phyloP scores from a whole-genome alignment of 495 filamentous ascomycete species.

The Penicillium angulare region DNA sequence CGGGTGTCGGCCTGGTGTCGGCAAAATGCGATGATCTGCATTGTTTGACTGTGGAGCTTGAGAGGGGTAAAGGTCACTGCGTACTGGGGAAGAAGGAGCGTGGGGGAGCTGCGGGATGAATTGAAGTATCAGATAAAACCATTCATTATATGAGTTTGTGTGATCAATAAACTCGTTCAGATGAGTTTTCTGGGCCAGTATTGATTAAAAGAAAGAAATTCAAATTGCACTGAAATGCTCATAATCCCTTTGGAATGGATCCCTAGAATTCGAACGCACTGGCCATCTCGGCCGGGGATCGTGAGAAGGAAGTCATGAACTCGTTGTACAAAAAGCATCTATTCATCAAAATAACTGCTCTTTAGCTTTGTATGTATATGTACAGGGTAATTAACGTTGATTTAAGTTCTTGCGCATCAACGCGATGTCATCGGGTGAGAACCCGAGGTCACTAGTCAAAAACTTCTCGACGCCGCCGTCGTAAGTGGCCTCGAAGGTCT shows the following conservation, averaged over 20 bases:
- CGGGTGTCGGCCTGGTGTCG: constrained; percentile 5
- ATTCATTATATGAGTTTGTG: neutral
- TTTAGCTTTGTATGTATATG: neutral
- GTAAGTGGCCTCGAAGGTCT: constrained; percentile 24
- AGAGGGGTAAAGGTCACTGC: constrained; percentile 14
- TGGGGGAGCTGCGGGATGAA: neutral
- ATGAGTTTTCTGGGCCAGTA: too few species aligned
- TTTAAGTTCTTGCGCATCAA: constrained; percentile 19
- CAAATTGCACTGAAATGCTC: neutral
- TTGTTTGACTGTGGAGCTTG: constrained; percentile 12
- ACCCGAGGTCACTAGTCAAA: constrained; percentile 21
- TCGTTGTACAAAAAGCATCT: too few species aligned
- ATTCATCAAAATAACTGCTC: too few species aligned
- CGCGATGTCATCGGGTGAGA: constrained; percentile 10
- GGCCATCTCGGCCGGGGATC: too few species aligned
- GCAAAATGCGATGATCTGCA: constrained; percentile 22
- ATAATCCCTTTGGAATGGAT: too few species aligned
- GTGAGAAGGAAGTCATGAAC: too few species aligned
- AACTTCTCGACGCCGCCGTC: constrained; percentile 22
- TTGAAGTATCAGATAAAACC: neutral
- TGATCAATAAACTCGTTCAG: too few species aligned
- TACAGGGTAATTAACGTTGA: neutral
- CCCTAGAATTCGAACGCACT: neutral
- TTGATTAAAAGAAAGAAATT: too few species aligned
- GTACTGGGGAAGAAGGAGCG: neutral